Percentiles rank a stretch among this genome's conserved stretches.
phyloP scores from a whole-genome alignment of 1,284 basidiomycete genomes.

The Ceratobasidium sp. region DNA sequence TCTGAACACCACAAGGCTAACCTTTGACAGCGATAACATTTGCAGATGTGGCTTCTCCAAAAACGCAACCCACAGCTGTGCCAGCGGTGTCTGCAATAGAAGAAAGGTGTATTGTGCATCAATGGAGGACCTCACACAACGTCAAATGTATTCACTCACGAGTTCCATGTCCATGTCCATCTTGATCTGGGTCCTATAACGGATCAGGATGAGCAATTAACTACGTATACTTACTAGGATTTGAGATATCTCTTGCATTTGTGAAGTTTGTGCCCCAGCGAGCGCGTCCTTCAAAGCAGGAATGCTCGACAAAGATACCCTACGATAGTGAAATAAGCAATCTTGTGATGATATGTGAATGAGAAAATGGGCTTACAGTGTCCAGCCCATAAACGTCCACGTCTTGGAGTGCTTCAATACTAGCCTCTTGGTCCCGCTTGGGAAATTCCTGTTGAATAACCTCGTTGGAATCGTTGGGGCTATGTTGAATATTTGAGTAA shows the following conservation, averaged over 20 bases:
- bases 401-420: background rate
- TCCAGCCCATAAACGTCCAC: conserved; percentile 40
- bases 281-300: conserved; percentile 18
- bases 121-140: no score
- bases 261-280: conserved; percentile 36
- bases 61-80: conserved; percentile 65
- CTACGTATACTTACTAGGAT: no score
- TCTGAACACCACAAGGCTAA: no score
- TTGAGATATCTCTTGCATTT: background rate
- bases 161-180: conserved; percentile 42
- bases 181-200: background rate
- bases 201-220: no score
- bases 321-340: background rate
- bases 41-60: conserved; percentile 96
- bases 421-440: background rate
- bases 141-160: background rate
- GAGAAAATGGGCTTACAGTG: conserved; percentile 1
- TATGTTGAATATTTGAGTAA: no score
- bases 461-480: no score
- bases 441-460: background rate
- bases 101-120: no score
- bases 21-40: conserved; percentile 92
- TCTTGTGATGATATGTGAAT: background rate
- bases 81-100: conserved; percentile 54
- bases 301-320: background rate